Percentiles rank a stretch among this genome's conserved stretches.
Evolutionary conservation across 768 basidiomycete genomes (phyloP).

Genomic region (Tylopilus vinaceipallidus): DNA sequence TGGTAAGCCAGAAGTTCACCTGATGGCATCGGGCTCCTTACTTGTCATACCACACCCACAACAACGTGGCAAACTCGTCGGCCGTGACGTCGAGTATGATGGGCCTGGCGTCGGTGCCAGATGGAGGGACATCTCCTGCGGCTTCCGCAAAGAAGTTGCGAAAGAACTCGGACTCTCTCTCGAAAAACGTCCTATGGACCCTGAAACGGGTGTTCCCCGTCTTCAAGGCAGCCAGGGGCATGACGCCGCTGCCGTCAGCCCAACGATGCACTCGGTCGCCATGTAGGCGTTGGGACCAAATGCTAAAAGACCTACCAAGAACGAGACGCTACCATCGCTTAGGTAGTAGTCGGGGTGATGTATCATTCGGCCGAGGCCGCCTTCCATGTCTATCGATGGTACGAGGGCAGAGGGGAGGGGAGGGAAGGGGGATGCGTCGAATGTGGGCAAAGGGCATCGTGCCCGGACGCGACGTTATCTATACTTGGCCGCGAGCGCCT

Average conservation of each 20-base stretch:
- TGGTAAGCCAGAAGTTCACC: not conserved
- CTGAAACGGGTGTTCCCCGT: slow-evolving; percentile 48
- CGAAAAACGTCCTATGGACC: slow-evolving; percentile 58
- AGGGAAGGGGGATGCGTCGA: not conserved
- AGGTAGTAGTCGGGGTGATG: slow-evolving; percentile 13
- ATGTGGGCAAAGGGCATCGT: not conserved
- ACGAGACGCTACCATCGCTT: slow-evolving; percentile 9
- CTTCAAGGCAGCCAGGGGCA: slow-evolving; percentile 31
- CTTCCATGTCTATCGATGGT: slow-evolving; percentile 11
- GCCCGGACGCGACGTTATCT: slow-evolving; percentile 15
- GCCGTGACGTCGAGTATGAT: slow-evolving; percentile 43
- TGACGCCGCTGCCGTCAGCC: too few species aligned
- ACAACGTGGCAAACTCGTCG: slow-evolving; percentile 47
- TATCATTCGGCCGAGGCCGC: slow-evolving; percentile 6
- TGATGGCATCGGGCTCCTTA: slow-evolving; percentile 15
- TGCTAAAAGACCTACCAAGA: slow-evolving; percentile 22
- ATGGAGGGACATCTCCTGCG: slow-evolving; percentile 29
- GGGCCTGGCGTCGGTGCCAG: slow-evolving; percentile 36
- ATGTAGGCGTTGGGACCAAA: too few species aligned
- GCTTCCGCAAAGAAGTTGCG: slow-evolving; percentile 31
- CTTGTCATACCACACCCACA: slow-evolving; percentile 64
- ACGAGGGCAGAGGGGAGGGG: not conserved
- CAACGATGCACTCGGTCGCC: too few species aligned
- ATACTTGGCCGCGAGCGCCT: slow-evolving; percentile 12
- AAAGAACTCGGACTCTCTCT: slow-evolving; percentile 53